Evolutionary conservation across 352 stramenopile genomes (phyloP), one percentile per base, ranked within the genome.

Genomic region (Phytophthora niederhauseri): DNA sequence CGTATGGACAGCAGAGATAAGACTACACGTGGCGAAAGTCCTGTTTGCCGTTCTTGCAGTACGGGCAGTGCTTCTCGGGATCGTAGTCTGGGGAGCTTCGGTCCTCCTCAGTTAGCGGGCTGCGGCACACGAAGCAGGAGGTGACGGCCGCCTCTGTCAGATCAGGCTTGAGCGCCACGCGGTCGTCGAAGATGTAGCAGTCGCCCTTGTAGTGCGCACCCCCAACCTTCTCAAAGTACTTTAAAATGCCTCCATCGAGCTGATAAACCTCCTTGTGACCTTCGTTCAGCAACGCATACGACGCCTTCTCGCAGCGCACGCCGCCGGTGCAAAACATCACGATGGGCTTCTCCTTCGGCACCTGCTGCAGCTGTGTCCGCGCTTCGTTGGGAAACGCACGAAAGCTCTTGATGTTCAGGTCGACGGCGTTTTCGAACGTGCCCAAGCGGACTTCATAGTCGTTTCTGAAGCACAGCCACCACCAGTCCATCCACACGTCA

Each of bases 101-200:
- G 19, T 93, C 85, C 7, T 77, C 79, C 7, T 64, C 43, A 6
- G 83, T 87, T 17, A 93, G 55, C 14, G 85, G 85, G 61, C 64
- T 88, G 31, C 85, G 81, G 56, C 85, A 93, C 8, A 64, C 54
- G 61, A 80, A 93, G 56, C 85, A 93, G 38, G 74, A 78, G 19
- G 79, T 68, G 19, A 73, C 65, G 9, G 57, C 56, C 9, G 71
- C 72, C 34, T 90, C 80, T 5, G 73, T 83, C 19, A 94, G 69
- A 28, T 85, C 75, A 17, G 85, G 82, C n/a, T 72, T 85, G 19
- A 94, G 66, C 20, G 84, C 80, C 48, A 94, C 82, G 22, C 85
- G 85, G 59, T 92, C 82, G 61, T 94, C 85, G 50, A 92, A 94
- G 34, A 92, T 89, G 63, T 91, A 94, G 76, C 85, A 94, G 62